These are phyloP conservation scores for Microsporum canis DNA, from an alignment of 2,329 filamentous ascomycete genomes.

Conservation along the genomic window DNA sequence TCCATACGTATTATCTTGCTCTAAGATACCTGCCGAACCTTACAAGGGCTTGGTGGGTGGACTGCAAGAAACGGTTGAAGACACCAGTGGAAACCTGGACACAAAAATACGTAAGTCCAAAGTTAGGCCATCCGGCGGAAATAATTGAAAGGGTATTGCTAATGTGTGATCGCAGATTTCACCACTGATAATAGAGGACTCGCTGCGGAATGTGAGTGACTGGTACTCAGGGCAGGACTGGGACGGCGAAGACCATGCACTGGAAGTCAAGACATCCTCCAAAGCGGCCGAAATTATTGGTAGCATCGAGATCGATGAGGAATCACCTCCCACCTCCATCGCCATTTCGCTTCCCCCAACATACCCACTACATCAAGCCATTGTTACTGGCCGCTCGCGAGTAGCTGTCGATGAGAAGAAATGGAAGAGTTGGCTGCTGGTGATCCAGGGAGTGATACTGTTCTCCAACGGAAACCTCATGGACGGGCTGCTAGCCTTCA, in stretches of 20 bases:
- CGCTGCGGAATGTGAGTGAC: slow-evolving; percentile 30
- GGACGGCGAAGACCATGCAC: slow-evolving; percentile 41
- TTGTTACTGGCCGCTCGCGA: slow-evolving; percentile 64
- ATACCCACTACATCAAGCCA: slow-evolving; percentile 71
- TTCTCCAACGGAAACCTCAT: slow-evolving; percentile 83
- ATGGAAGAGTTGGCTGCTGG: slow-evolving; percentile 84
- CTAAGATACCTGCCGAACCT: slow-evolving; percentile 67
- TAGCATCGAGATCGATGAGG: slow-evolving; percentile 78
- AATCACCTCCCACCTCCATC: slow-evolving; percentile 68
- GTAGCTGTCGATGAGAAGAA: slow-evolving; percentile 83
- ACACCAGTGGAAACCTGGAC: slow-evolving; percentile 77
- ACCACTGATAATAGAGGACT: slow-evolving; percentile 31
- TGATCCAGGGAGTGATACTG: slow-evolving; percentile 82
- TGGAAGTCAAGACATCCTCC: slow-evolving; percentile 59
- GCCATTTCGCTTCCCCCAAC: slow-evolving; percentile 66
- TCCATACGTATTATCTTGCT: slow-evolving; percentile 74
- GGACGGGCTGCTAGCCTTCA: slow-evolving; percentile 75
- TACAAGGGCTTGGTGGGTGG: slow-evolving; percentile 74
- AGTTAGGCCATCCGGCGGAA: slow-evolving; percentile 24
- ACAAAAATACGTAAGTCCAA: slow-evolving; percentile 60
- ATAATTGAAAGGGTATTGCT: not conserved
- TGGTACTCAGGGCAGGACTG: slow-evolving; percentile 35
- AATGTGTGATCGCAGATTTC: slow-evolving; percentile 27
- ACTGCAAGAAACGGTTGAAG: slow-evolving; percentile 66
- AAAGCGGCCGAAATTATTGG: slow-evolving; percentile 67